phyloP scores from a whole-genome alignment of 306 rosid species.

The Rosa multiflora region DNA sequence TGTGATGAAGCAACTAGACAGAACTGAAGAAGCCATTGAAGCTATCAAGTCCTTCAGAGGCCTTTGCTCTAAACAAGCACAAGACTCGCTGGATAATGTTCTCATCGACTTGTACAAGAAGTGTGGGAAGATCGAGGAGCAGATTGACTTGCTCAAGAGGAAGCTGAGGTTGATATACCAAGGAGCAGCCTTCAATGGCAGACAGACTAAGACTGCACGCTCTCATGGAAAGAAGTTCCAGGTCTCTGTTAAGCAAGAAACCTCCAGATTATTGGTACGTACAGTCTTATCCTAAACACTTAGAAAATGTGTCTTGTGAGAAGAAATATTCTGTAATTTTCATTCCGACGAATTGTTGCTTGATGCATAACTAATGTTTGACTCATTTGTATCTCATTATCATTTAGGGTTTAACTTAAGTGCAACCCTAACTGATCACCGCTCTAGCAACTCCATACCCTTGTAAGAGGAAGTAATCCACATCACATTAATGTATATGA shows the following conservation, averaged over 20 bases:
- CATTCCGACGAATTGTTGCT: not conserved
- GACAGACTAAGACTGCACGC: conserved; percentile 42
- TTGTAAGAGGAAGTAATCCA: not conserved
- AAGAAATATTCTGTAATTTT: not conserved
- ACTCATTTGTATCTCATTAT: not conserved
- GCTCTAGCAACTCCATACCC: not conserved
- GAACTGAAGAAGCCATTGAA: conserved; percentile 86
- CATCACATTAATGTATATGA: not conserved
- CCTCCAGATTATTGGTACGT: conserved; percentile 40
- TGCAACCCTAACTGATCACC: not conserved
- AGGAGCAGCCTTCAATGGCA: conserved; percentile 44
- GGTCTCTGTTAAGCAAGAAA: conserved; percentile 48
- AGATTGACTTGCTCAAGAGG: conserved; percentile 65
- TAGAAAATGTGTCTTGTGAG: not conserved
- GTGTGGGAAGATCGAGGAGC: conserved; percentile 83
- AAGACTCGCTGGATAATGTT: conserved; percentile 85
- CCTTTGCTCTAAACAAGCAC: conserved; percentile 80
- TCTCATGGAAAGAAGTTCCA: conserved; percentile 53
- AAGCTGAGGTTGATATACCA: conserved; percentile 44
- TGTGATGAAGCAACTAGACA: conserved; percentile 79
- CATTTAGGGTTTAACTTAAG: not conserved
- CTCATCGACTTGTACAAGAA: conserved; percentile 86
- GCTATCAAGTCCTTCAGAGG: conserved; percentile 62
- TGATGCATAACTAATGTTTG: not conserved
- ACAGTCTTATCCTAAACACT: not conserved